Percentiles rank a stretch among this genome's conserved stretches.
phyloP scores from a whole-genome alignment of 352 stramenopile genomes.

The Globisporangium ultimum region DNA sequence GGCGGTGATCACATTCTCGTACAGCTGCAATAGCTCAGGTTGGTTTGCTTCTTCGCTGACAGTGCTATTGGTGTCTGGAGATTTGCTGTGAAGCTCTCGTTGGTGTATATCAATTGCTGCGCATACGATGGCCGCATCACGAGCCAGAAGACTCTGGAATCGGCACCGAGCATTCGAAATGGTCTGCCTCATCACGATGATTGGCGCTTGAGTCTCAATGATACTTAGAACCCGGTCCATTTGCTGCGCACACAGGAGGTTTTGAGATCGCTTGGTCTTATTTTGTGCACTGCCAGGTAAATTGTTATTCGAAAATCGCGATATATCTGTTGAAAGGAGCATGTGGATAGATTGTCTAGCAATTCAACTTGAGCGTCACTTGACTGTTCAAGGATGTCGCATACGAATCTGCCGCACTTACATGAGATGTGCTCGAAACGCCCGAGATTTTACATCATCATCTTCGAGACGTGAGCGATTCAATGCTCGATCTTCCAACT shows the following conservation, averaged over 20 bases:
- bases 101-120: neutral
- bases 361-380: neutral
- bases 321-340: constrained; percentile 17
- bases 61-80: neutral
- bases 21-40: constrained; percentile 21
- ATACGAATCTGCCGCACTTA: neutral
- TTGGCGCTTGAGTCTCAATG: constrained; percentile 24
- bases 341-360: constrained; percentile 15
- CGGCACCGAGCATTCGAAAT: constrained; percentile 22
- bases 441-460: constrained; percentile 2
- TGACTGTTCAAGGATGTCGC: neutral
- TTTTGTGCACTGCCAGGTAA: neutral
- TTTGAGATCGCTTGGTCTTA: constrained; percentile 22
- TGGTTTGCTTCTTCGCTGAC: neutral
- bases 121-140: neutral
- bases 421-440: constrained; percentile 22
- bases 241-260: constrained; percentile 40
- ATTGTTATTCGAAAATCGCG: neutral
- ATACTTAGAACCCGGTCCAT: constrained; percentile 31
- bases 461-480: neutral
- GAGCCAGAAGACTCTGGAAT: constrained; percentile 16
- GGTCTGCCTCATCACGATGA: constrained; percentile 19
- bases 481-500: constrained; percentile 2
- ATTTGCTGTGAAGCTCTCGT: neutral
- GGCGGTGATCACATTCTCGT: constrained; percentile 34